phyloP scores from a whole-genome alignment of 345 rosid genomes.

The Citrus glauca region DNA sequence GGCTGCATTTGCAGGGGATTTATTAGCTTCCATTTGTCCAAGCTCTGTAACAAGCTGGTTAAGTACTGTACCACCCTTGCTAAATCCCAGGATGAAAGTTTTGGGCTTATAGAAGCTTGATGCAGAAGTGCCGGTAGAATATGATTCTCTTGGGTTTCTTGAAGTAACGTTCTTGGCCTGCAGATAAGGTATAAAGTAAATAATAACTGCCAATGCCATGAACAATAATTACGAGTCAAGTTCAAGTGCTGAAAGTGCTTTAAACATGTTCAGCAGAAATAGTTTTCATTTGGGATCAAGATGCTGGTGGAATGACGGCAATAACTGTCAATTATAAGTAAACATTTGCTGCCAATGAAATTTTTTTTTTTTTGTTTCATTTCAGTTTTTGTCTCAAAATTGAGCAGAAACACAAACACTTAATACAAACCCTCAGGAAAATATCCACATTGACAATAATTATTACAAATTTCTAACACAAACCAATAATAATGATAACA shows the following conservation, averaged over 20 bases:
- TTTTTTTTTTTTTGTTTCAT: too few species aligned
- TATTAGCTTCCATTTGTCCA: conserved; percentile 26
- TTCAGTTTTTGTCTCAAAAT: too few species aligned
- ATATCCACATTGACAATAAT: too few species aligned
- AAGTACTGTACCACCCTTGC: conserved; percentile 84
- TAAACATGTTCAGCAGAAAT: too few species aligned
- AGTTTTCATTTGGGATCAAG: too few species aligned
- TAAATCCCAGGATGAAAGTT: conserved; percentile 71
- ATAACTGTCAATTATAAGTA: too few species aligned
- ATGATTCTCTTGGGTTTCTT: conserved; percentile 16
- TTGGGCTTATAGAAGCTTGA: conserved; percentile 30
- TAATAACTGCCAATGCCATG: background rate
- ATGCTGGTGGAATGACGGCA: too few species aligned
- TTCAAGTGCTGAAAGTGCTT: too few species aligned
- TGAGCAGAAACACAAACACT: too few species aligned
- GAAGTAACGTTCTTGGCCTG: conserved; percentile 43
- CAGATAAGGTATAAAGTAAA: background rate
- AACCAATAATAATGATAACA: background rate
- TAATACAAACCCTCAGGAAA: too few species aligned
- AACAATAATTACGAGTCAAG: background rate
- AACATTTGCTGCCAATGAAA: too few species aligned
- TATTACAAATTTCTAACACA: background rate
- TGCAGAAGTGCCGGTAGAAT: conserved; percentile 6
- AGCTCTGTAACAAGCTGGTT: conserved; percentile 82
- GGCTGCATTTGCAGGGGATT: conserved; percentile 8